Evolutionary conservation across 169 alveolate genomes (phyloP).

Genomic region (Theileria annulata): DNA sequence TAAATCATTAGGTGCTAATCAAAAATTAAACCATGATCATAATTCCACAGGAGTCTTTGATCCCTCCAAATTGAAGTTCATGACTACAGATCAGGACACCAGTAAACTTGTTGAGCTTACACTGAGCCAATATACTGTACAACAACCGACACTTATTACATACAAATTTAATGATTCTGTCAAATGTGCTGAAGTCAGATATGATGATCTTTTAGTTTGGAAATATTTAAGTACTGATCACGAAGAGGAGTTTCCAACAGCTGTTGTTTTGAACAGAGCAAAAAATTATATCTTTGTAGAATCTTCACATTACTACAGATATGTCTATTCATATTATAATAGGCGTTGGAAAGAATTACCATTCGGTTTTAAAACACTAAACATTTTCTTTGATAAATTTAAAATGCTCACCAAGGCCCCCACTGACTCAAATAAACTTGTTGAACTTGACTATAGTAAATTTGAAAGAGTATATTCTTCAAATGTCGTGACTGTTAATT

Average conservation of each 20-base stretch:
- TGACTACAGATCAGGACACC: too few species aligned
- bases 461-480: not conserved
- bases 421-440: not conserved
- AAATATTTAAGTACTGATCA: not conserved
- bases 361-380: not conserved
- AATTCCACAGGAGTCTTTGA: too few species aligned
- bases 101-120: too few species aligned
- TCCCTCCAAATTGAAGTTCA: too few species aligned
- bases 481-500: not conserved
- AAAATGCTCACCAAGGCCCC: not conserved
- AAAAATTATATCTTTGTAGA: not conserved
- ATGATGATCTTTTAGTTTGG: not conserved
- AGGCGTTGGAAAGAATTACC: not conserved
- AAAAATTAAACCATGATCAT: too few species aligned
- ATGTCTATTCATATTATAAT: not conserved
- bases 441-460: not conserved
- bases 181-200: slow-evolving; percentile 2
- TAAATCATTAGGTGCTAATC: too few species aligned
- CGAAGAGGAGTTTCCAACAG: not conserved
- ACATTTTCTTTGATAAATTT: not conserved
- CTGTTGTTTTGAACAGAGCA: not conserved
- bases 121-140: too few species aligned
- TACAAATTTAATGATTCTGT: not conserved
- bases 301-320: not conserved
- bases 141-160: too few species aligned